phyloP scores from a whole-genome alignment of 148 eudicot genomes.

The Rhododendron vialii region DNA sequence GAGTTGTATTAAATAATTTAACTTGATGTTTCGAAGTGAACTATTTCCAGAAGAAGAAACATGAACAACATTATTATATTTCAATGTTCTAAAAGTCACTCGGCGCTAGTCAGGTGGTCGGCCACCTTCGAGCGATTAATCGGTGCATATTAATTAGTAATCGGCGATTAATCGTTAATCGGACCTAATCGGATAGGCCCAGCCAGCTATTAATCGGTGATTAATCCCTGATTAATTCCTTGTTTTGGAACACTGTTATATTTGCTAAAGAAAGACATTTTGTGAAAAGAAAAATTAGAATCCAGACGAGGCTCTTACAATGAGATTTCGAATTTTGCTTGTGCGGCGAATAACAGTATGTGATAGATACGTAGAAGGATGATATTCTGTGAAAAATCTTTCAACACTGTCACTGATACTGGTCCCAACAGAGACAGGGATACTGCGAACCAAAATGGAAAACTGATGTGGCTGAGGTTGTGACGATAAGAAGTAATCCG shows the following conservation, averaged over 20 bases:
- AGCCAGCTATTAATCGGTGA: too few relatives aligned
- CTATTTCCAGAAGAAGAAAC: background rate
- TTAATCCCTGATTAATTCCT: too few relatives aligned
- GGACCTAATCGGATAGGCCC: too few relatives aligned
- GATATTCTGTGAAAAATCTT: conserved; percentile 59
- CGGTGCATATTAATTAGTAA: too few relatives aligned
- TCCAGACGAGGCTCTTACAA: conserved; percentile 42
- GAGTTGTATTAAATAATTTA: background rate
- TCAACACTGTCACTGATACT: conserved; percentile 67
- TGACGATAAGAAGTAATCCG: conserved; percentile 60
- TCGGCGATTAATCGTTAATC: too few relatives aligned
- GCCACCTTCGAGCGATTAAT: too few relatives aligned
- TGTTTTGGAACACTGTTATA: background rate
- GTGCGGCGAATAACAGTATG: conserved; percentile 69
- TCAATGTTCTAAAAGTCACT: too few relatives aligned
- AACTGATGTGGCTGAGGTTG: conserved; percentile 76
- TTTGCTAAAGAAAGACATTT: background rate
- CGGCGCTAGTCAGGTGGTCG: too few relatives aligned
- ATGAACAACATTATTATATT: background rate
- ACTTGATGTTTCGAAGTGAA: background rate
- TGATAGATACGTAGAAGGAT: conserved; percentile 78
- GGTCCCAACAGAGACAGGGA: conserved; percentile 53
- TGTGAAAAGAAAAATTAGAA: background rate
- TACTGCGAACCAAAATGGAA: conserved; percentile 76
- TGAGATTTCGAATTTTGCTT: conserved; percentile 53